Conservation (phyloP, 257 asterid species). For the Nicotiana tabacum region DNA sequence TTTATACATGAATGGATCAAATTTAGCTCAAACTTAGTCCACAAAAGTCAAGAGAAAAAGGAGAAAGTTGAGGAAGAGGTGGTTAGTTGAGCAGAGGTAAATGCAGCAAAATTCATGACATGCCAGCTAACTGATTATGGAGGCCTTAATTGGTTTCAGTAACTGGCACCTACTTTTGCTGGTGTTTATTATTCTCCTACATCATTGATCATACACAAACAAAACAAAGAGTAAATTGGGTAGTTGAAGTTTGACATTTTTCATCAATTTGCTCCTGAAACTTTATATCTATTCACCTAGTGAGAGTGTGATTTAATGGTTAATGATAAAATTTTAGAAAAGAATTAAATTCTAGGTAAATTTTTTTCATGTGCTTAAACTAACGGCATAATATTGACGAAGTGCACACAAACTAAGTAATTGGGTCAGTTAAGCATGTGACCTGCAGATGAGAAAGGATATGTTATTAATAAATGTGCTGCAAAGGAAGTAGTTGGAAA, state of each 20-base stretch:
- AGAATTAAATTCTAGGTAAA: not conserved
- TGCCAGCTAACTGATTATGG: conserved; percentile 20
- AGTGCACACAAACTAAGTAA: not conserved
- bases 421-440: not conserved
- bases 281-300: no score
- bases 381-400: no score
- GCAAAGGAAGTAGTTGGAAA: not conserved
- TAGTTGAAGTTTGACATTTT: conserved; percentile 7
- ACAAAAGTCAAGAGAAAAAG: not conserved
- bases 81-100: conserved; percentile 6
- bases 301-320: no score
- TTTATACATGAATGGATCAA: not conserved
- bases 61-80: not conserved
- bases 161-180: conserved; percentile 24
- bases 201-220: not conserved
- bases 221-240: conserved; percentile 6
- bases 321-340: not conserved
- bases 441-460: not conserved
- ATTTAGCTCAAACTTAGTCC: not conserved
- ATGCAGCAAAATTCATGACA: conserved; percentile 28
- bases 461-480: not conserved
- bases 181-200: not conserved
- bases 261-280: not conserved
- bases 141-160: conserved; percentile 38
- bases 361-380: not conserved